Conservation (phyloP, 177 flowering plant genomes). For the Vitis hybrid region DNA sequence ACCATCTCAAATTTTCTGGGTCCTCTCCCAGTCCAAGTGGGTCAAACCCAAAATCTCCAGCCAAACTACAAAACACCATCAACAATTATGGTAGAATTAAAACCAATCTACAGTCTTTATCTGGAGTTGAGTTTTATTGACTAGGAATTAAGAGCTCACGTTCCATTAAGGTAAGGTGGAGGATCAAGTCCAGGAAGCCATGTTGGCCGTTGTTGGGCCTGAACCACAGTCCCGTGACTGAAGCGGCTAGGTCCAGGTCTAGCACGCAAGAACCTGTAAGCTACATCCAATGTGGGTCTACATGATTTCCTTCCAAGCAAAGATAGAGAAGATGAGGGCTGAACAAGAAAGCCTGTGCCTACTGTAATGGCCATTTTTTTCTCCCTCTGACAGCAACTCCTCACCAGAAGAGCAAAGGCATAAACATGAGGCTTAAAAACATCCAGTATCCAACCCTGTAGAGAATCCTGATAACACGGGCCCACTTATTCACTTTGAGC, state of each 20-base stretch:
- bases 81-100: neutral
- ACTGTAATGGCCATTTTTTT: conserved; percentile 41
- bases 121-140: neutral
- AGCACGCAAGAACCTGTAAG: conserved; percentile 17
- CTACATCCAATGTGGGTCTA: conserved; percentile 13
- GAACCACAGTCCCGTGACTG: conserved; percentile 21
- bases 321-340: conserved; percentile 26
- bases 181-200: conserved; percentile 99
- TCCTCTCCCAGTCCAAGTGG: conserved; percentile 97
- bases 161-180: conserved; percentile 86
- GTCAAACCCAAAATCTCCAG: conserved; percentile 93
- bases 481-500: conserved; percentile 18
- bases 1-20: conserved; percentile 82
- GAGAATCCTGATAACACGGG: conserved; percentile 7
- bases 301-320: conserved; percentile 8
- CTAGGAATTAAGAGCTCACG: conserved; percentile 32
- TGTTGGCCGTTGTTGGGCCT: conserved; percentile 68
- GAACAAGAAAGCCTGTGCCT: conserved; percentile 34
- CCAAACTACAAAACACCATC: conserved; percentile 38
- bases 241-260: conserved; percentile 9
- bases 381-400: conserved; percentile 10
- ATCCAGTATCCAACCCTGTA: conserved; percentile 3
- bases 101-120: neutral
- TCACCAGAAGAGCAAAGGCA: neutral
- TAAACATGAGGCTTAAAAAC: neutral